These are phyloP conservation scores for Sedum album DNA, from an alignment of 164 flowering plant species.

Conservation along the genomic window DNA sequence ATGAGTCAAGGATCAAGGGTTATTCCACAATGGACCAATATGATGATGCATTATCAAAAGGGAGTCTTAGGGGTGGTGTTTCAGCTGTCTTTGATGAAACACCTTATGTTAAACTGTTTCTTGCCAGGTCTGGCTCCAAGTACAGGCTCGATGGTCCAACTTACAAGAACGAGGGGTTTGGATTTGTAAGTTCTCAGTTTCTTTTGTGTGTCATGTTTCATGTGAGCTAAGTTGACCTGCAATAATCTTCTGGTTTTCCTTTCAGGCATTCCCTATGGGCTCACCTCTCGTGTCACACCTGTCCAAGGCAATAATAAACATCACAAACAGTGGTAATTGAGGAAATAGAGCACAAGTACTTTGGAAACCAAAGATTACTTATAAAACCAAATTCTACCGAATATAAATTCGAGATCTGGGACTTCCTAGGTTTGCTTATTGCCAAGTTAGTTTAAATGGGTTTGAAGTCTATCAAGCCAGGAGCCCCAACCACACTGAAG, in stretches of 20 bases:
- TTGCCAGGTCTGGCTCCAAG: background rate
- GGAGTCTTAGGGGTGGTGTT: constrained; percentile 7
- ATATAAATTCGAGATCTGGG: background rate
- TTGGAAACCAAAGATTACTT: background rate
- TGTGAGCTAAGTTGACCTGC: background rate
- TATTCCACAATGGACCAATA: constrained; percentile 5
- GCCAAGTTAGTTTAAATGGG: background rate
- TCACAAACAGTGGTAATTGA: background rate
- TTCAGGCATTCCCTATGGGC: constrained; percentile 7
- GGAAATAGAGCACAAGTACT: constrained; percentile 8
- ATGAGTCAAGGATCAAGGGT: background rate
- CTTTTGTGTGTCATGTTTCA: too few relatives aligned
- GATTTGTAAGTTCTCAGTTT: background rate
- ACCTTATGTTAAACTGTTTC: constrained; percentile 7
- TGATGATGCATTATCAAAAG: background rate
- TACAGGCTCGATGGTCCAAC: constrained; percentile 5
- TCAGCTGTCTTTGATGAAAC: constrained; percentile 9
- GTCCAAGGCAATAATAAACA: constrained; percentile 6
- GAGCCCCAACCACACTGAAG: background rate
- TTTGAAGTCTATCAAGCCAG: background rate
- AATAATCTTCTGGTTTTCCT: background rate
- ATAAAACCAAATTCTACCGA: background rate
- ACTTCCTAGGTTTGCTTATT: background rate
- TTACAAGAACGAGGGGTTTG: background rate
- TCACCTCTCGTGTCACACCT: background rate